Conservation (phyloP, 805 yeast genomes). For the Candida morakotiae region DNA sequence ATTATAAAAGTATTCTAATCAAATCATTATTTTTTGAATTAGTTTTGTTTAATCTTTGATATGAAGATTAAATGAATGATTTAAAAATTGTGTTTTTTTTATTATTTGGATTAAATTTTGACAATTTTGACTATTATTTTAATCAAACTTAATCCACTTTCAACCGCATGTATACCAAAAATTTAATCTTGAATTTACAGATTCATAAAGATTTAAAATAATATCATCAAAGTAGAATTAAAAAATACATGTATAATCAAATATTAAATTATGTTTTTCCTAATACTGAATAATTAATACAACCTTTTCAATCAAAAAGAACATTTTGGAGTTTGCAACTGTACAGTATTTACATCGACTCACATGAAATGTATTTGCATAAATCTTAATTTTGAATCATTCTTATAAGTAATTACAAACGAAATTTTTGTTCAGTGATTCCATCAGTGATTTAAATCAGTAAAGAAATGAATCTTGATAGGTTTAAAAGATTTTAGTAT, state of each 20-base stretch:
- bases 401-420: constrained; percentile 31
- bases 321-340: constrained; percentile 24
- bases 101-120: no score
- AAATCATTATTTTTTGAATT: no score
- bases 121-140: no score
- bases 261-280: constrained; percentile 31
- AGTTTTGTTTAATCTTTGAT: no score
- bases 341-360: constrained; percentile 50
- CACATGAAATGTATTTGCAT: constrained; percentile 46
- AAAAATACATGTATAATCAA: constrained; percentile 23
- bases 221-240: constrained; percentile 21
- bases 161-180: no score
- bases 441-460: constrained; percentile 21
- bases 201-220: constrained; percentile 25
- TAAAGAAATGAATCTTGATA: constrained; percentile 18
- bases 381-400: constrained; percentile 21
- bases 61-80: no score
- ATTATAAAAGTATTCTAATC: no score
- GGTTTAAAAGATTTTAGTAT: constrained; percentile 22
- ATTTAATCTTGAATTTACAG: constrained; percentile 19
- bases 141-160: no score
- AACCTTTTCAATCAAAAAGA: constrained; percentile 29
- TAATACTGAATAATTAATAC: constrained; percentile 18
- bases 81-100: no score
- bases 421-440: constrained; percentile 31